Conservation (phyloP, 1,284 basidiomycete genomes). For the Xerocomus nothofagi region DNA sequence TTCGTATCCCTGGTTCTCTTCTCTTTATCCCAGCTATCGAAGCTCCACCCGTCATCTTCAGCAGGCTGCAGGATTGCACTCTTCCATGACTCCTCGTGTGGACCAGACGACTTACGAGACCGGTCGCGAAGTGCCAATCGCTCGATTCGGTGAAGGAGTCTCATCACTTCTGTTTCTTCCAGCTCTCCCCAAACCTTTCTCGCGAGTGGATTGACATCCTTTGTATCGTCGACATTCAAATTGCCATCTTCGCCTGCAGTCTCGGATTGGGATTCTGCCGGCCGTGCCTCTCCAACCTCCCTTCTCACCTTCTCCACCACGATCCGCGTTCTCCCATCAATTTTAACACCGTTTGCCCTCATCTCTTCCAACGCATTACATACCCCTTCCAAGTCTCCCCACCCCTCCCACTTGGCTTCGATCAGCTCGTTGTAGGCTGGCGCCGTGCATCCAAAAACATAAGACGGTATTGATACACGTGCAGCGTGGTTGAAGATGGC, state of each 20-base stretch:
- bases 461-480: constrained; percentile 70
- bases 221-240: background rate
- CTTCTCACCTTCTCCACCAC: constrained; percentile 68
- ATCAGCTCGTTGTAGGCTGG: constrained; percentile 85
- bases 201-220: constrained; percentile 19
- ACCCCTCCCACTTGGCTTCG: constrained; percentile 75
- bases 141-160: constrained; percentile 41
- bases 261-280: constrained; percentile 14
- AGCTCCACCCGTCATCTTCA: constrained; percentile 31
- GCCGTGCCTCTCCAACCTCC: constrained; percentile 54
- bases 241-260: constrained; percentile 43
- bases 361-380: constrained; percentile 77
- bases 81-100: constrained; percentile 33
- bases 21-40: constrained; percentile 27
- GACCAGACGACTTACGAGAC: constrained; percentile 14
- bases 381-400: constrained; percentile 76
- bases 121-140: constrained; percentile 33
- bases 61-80: constrained; percentile 14
- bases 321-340: constrained; percentile 59
- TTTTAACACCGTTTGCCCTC: constrained; percentile 70
- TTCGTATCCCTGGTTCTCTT: background rate
- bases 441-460: constrained; percentile 84
- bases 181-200: constrained; percentile 21
- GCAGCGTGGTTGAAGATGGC: constrained; percentile 79
- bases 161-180: constrained; percentile 37